Conservation (phyloP, 108 stramenopile species). For the Conticribra guillardii region DNA sequence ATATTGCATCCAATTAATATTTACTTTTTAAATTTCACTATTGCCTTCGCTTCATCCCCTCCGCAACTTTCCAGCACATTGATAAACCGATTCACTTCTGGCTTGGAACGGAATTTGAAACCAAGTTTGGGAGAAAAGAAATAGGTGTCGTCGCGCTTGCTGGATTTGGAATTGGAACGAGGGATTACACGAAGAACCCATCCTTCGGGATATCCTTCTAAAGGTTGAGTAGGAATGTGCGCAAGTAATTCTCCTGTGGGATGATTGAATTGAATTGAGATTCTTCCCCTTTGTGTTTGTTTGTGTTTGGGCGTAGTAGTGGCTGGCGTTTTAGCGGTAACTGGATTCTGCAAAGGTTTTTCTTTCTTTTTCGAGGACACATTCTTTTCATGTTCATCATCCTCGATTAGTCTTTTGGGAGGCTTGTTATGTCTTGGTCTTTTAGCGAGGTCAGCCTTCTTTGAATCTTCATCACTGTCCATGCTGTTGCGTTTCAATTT, state of each 20-base stretch:
- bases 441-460: no score
- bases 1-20: no score
- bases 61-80: constrained; percentile 8
- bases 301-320: no score
- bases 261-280: background rate
- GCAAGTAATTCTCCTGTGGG: background rate
- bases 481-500: no score
- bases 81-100: constrained; percentile 26
- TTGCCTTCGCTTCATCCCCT: constrained; percentile 28
- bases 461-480: no score
- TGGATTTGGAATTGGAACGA: background rate
- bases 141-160: constrained; percentile 12
- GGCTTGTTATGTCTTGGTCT: no score
- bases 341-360: no score
- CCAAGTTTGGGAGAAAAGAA: constrained; percentile 20
- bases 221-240: constrained; percentile 20
- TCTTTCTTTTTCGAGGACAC: no score
- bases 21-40: background rate
- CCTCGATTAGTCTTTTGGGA: no score
- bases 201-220: constrained; percentile 22
- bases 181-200: constrained; percentile 26
- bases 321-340: no score
- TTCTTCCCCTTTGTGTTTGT: constrained; percentile 1
- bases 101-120: constrained; percentile 35
- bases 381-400: no score